Conservation (phyloP, 805 yeast genomes). For the Suhomyces emberorum region DNA sequence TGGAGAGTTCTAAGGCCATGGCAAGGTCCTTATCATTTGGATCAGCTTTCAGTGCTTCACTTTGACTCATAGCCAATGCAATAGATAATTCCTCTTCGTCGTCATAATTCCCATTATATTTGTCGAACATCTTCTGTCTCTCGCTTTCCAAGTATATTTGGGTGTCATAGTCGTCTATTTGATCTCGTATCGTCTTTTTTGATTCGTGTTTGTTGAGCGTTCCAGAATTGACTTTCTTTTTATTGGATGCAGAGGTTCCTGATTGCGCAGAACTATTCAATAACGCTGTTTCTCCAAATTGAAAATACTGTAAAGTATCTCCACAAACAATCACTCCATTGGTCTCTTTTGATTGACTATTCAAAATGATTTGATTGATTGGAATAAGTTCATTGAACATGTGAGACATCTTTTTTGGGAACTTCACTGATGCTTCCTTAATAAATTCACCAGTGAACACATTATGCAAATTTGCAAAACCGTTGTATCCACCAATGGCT, state of each 20-base stretch:
- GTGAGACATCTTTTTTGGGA: slow-evolving; percentile 23
- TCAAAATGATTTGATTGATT: slow-evolving; percentile 23
- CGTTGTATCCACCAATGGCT: slow-evolving; percentile 41
- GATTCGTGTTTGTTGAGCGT: slow-evolving; percentile 22
- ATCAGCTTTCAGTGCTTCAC: slow-evolving; percentile 13
- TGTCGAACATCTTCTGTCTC: slow-evolving; percentile 31
- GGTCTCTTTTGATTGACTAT: slow-evolving; percentile 20
- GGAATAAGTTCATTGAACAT: slow-evolving; percentile 24
- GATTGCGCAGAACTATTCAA: slow-evolving; percentile 7
- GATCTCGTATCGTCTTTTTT: slow-evolving; percentile 26
- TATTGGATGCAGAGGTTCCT: slow-evolving; percentile 1
- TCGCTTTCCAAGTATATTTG: slow-evolving; percentile 21
- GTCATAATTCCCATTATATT: slow-evolving; percentile 44
- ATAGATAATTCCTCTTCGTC: slow-evolving; percentile 26
- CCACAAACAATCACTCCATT: slow-evolving; percentile 43
- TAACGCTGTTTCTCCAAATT: slow-evolving; percentile 38
- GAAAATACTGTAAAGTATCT: slow-evolving; percentile 43
- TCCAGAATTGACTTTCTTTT: slow-evolving; percentile 16
- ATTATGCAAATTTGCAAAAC: slow-evolving; percentile 41
- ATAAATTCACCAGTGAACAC: slow-evolving; percentile 40
- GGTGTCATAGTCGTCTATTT: slow-evolving; percentile 35
- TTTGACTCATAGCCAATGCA: slow-evolving; percentile 35
- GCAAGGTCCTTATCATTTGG: slow-evolving; percentile 29
- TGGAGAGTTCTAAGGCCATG: slow-evolving; percentile 18
- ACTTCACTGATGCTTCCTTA: slow-evolving; percentile 30